Percentiles rank a stretch among this genome's conserved stretches.
phyloP scores from a whole-genome alignment of 352 stramenopile genomes.

The Pythium volutum region DNA sequence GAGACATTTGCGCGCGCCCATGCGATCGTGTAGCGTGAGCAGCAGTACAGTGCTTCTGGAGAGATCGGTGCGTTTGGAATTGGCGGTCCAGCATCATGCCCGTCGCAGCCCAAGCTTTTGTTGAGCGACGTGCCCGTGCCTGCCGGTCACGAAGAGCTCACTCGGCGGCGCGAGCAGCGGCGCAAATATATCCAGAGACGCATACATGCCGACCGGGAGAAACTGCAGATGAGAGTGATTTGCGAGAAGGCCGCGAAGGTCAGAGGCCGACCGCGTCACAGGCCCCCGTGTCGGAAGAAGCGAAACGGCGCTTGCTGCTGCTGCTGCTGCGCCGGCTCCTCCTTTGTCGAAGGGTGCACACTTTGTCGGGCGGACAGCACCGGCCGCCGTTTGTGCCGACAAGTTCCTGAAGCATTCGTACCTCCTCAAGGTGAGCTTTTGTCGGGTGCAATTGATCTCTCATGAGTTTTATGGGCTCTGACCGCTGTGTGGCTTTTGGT shows the following conservation, averaged over 20 bases:
- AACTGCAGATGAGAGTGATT: slow-evolving; percentile 14
- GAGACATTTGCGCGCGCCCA: slow-evolving; percentile 44
- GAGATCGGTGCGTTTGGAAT: slow-evolving; percentile 50
- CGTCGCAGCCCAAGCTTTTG: background rate
- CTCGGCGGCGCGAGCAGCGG: slow-evolving; percentile 5
- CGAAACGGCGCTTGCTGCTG: background rate
- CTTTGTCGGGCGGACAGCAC: slow-evolving; percentile 38
- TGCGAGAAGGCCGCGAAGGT: slow-evolving; percentile 13
- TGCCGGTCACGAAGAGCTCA: slow-evolving; percentile 20
- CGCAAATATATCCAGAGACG: slow-evolving; percentile 8
- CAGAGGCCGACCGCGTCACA: slow-evolving; percentile 6
- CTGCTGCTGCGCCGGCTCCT: background rate
- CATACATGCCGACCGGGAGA: background rate
- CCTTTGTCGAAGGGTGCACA: slow-evolving; percentile 32
- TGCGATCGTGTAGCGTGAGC: slow-evolving; percentile 33
- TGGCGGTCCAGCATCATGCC: slow-evolving; percentile 38
- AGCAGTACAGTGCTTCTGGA: slow-evolving; percentile 47
- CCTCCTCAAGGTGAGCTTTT: slow-evolving; percentile 55
- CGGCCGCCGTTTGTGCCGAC: slow-evolving; percentile 8
- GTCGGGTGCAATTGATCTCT: background rate
- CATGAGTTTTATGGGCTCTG: background rate
- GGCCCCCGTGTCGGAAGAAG: background rate
- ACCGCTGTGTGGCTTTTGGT: too few relatives aligned
- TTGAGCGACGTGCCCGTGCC: slow-evolving; percentile 1
- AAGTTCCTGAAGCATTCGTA: slow-evolving; percentile 62